These are phyloP conservation scores for Plasmodium blacklocki DNA, from an alignment of 169 alveolate species.

Conservation along the genomic window DNA sequence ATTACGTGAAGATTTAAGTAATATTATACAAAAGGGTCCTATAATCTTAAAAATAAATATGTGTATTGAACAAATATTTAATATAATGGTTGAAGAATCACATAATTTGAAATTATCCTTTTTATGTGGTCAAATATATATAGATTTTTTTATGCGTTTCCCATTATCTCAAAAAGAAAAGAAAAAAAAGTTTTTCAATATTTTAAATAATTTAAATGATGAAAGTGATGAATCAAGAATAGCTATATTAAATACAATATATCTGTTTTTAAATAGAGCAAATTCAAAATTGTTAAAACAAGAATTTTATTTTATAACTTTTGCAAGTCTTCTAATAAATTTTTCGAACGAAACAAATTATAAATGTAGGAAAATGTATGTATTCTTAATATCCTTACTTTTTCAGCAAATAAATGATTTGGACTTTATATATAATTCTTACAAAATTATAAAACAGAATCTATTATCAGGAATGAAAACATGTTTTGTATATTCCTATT, in stretches of 20 bases:
- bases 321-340: slow-evolving; percentile 39
- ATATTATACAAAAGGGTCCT: slow-evolving; percentile 14
- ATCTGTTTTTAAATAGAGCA: slow-evolving; percentile 52
- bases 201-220: slow-evolving; percentile 59
- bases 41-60: slow-evolving; percentile 52
- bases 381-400: slow-evolving; percentile 36
- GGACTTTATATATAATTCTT: slow-evolving; percentile 53
- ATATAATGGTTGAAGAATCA: slow-evolving; percentile 71
- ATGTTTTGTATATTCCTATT: slow-evolving; percentile 26
- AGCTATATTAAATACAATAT: slow-evolving; percentile 42
- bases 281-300: slow-evolving; percentile 60
- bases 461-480: slow-evolving; percentile 11
- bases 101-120: slow-evolving; percentile 70
- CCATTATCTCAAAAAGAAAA: slow-evolving; percentile 65
- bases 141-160: slow-evolving; percentile 64
- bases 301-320: slow-evolving; percentile 39
- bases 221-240: slow-evolving; percentile 68
- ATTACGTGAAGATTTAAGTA: slow-evolving; percentile 56
- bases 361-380: slow-evolving; percentile 72
- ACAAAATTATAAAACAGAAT: slow-evolving; percentile 48
- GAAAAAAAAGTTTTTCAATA: slow-evolving; percentile 41
- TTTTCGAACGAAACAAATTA: slow-evolving; percentile 67
- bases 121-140: slow-evolving; percentile 75
- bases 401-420: slow-evolving; percentile 73
- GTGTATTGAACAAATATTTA: slow-evolving; percentile 64